phyloP scores from a whole-genome alignment of 495 filamentous ascomycete species.

The Corynascus novoguineensis region DNA sequence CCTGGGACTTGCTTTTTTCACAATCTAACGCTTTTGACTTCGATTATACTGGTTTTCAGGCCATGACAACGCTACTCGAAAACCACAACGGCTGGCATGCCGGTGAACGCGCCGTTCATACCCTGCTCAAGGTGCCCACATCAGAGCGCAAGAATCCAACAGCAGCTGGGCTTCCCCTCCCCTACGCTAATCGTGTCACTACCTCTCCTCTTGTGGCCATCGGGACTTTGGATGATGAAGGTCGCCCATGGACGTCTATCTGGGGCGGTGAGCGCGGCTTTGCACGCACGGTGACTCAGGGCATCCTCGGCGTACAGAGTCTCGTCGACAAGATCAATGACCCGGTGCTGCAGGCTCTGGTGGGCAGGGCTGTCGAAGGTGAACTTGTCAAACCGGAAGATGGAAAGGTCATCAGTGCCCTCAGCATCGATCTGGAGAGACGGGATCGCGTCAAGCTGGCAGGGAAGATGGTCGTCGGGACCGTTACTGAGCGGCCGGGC shows the following conservation, averaged over 20 bases:
- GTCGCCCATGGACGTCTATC: constrained; percentile 66
- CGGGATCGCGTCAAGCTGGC: constrained; percentile 62
- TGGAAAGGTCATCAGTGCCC: constrained; percentile 49
- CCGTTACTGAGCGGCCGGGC: constrained; percentile 20
- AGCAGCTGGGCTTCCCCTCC: constrained; percentile 46
- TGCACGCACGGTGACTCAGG: constrained; percentile 49
- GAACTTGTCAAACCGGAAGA: constrained; percentile 28
- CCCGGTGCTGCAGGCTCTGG: constrained; percentile 56
- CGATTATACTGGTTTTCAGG: not conserved
- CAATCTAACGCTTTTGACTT: not conserved
- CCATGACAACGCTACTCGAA: constrained; percentile 15
- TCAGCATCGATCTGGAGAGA: constrained; percentile 62
- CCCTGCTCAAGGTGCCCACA: constrained; percentile 30
- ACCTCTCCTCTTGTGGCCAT: constrained; percentile 60
- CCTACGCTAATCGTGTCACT: constrained; percentile 49
- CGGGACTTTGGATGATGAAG: constrained; percentile 59
- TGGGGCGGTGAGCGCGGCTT: constrained; percentile 70
- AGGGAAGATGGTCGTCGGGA: constrained; percentile 25
- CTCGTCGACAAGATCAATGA: constrained; percentile 55
- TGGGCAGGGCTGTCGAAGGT: constrained; percentile 35
- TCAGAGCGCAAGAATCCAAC: constrained; percentile 54
- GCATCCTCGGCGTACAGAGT: constrained; percentile 54
- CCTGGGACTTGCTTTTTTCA: not conserved
- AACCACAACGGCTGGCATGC: constrained; percentile 31
- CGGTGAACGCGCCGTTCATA: constrained; percentile 30